These are phyloP conservation scores for Aspergillus sp. DNA, from an alignment of 2,329 filamentous ascomycete genomes.

Conservation along the genomic window DNA sequence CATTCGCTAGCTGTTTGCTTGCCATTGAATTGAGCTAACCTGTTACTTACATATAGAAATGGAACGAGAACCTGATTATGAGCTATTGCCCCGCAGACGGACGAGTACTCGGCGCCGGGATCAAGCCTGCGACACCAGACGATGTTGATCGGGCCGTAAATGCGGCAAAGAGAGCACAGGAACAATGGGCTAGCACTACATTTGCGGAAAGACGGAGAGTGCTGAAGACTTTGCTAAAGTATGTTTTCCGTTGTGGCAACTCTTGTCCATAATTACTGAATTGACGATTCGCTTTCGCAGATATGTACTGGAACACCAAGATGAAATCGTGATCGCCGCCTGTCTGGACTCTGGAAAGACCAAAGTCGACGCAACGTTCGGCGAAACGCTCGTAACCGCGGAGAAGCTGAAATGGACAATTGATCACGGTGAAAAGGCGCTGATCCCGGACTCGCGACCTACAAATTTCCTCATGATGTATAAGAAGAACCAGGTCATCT, in stretches of 20 bases:
- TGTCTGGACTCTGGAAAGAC: conserved; percentile 96
- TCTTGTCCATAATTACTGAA: neutral
- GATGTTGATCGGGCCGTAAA: conserved; percentile 78
- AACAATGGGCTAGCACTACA: conserved; percentile 72
- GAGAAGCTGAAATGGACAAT: conserved; percentile 97
- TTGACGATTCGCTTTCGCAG: conserved; percentile 28
- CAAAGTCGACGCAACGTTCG: conserved; percentile 87
- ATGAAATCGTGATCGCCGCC: conserved; percentile 78
- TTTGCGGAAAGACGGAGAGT: conserved; percentile 77
- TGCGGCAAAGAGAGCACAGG: conserved; percentile 72
- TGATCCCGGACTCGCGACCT: conserved; percentile 70
- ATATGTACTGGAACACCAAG: conserved; percentile 84
- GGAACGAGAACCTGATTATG: conserved; percentile 40
- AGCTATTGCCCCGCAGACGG: conserved; percentile 78
- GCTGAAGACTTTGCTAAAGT: conserved; percentile 64
- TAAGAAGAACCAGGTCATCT: conserved; percentile 86
- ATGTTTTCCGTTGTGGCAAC: neutral
- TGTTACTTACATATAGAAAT: conserved; percentile 31
- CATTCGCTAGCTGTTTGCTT: neutral
- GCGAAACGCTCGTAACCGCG: conserved; percentile 88
- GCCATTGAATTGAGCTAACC: neutral
- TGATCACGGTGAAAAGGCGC: conserved; percentile 78
- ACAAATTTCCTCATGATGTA: conserved; percentile 94
- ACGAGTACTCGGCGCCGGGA: conserved; percentile 65
- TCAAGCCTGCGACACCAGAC: conserved; percentile 70